Evolutionary conservation across 106 monocot genomes (phyloP).

Genomic region (Platanthera guangdongensis): DNA sequence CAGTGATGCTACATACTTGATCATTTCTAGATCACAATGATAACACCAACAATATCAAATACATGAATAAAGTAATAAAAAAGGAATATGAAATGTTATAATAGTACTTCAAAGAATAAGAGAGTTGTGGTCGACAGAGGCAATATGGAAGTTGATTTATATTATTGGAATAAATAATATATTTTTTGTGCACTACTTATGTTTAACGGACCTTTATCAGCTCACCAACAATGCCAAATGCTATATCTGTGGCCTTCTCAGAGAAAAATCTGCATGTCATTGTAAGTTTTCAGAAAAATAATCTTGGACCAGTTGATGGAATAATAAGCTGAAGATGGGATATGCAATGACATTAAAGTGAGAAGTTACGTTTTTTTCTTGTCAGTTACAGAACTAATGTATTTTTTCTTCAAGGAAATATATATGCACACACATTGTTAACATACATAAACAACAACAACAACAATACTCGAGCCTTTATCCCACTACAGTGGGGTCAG

Average conservation of each 20-base stretch:
- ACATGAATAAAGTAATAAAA: background rate
- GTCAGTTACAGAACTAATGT: too few relatives aligned
- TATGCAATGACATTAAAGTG: background rate
- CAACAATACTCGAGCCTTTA: too few relatives aligned
- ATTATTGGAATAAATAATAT: background rate
- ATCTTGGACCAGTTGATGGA: background rate
- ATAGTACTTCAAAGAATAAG: background rate
- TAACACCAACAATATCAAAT: too few relatives aligned
- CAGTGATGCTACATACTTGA: too few relatives aligned
- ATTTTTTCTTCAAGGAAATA: too few relatives aligned
- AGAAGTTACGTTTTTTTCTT: background rate
- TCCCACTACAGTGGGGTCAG: too few relatives aligned
- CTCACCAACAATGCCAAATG: slow-evolving; percentile 50
- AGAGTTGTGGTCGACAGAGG: background rate
- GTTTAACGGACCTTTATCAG: slow-evolving; percentile 61
- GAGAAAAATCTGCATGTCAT: slow-evolving; percentile 58
- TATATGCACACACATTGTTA: too few relatives aligned
- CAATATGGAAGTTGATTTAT: background rate
- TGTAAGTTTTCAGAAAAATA: background rate
- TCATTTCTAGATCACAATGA: too few relatives aligned
- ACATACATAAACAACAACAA: too few relatives aligned
- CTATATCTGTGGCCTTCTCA: slow-evolving; percentile 51
- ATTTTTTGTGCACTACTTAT: background rate
- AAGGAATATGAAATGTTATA: background rate
- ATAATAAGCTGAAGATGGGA: background rate